Conservation (phyloP, 108 stramenopile species). For the Phaeodactylum tricornutum region DNA sequence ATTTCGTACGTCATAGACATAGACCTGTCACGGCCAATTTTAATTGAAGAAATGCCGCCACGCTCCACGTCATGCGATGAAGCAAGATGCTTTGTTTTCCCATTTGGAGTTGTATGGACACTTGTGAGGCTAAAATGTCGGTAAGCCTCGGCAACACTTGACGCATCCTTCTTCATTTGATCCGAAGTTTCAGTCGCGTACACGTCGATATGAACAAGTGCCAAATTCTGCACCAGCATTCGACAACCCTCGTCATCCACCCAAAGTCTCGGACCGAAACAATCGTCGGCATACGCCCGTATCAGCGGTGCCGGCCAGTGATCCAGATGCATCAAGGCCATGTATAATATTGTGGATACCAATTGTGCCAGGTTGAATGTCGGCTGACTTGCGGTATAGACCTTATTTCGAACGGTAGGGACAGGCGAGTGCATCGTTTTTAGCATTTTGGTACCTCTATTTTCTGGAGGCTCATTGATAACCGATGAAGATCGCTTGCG, state of each 20-base stretch:
- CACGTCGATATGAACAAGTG: constrained; percentile 20
- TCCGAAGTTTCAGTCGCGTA: neutral
- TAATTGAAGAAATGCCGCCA: too few species aligned
- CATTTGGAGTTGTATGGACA: too few species aligned
- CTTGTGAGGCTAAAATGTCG: too few species aligned
- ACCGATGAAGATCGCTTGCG: constrained; percentile 5
- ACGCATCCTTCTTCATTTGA: constrained; percentile 21
- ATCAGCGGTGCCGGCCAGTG: constrained; percentile 64
- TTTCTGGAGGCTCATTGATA: neutral
- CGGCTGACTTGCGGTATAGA: constrained; percentile 5
- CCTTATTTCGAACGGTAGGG: neutral
- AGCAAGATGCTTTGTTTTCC: too few species aligned
- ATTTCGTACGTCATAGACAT: too few species aligned
- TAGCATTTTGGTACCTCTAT: constrained; percentile 3
- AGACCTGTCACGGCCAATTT: too few species aligned
- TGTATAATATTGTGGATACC: constrained; percentile 47
- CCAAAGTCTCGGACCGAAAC: constrained; percentile 63
- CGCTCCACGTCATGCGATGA: too few species aligned
- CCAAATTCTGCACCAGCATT: constrained; percentile 51
- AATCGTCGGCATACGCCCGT: constrained; percentile 57
- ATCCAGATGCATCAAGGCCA: constrained; percentile 42
- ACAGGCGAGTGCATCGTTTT: constrained; percentile 4
- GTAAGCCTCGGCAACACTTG: constrained; percentile 20
- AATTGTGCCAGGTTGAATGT: constrained; percentile 21
- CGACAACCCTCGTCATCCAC: constrained; percentile 46